phyloP scores from a whole-genome alignment of 2,329 filamentous ascomycete species.

The Scedosporium minutisporum region DNA sequence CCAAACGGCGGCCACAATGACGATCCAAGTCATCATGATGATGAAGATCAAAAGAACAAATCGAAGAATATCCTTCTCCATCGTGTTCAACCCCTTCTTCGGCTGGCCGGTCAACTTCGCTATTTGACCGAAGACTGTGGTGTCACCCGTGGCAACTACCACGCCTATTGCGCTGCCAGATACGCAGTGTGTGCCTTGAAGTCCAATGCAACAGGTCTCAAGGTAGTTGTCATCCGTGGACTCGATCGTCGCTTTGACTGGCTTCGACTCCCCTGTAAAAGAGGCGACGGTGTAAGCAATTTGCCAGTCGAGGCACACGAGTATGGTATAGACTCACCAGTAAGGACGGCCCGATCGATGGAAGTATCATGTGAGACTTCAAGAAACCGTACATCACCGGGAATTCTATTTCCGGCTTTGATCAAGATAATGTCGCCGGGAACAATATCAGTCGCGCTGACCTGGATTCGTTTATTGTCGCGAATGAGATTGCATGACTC shows the following conservation, averaged over 20 bases:
- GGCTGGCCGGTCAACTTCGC: conserved; percentile 62
- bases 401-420: conserved; percentile 61
- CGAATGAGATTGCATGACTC: conserved; percentile 50
- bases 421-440: conserved; percentile 62
- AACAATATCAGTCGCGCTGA: conserved; percentile 52
- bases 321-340: neutral
- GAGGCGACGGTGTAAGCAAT: too few relatives aligned
- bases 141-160: conserved; percentile 62
- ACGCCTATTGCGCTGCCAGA: conserved; percentile 57
- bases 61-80: conserved; percentile 63
- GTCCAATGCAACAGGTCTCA: conserved; percentile 65
- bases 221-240: conserved; percentile 53
- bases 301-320: too few relatives aligned
- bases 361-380: conserved; percentile 59
- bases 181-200: conserved; percentile 72
- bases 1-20: conserved; percentile 9
- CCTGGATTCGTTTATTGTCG: conserved; percentile 39
- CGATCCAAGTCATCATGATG: conserved; percentile 42
- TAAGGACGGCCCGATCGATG: conserved; percentile 66
- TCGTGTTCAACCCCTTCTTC: conserved; percentile 55
- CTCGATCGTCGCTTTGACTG: conserved; percentile 54
- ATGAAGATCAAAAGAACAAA: conserved; percentile 69
- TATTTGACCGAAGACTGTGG: conserved; percentile 67
- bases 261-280: conserved; percentile 49
- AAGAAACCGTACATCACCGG: conserved; percentile 46